These are phyloP conservation scores for Ormosia emarginata DNA, from an alignment of 306 rosid genomes.

Conservation along the genomic window DNA sequence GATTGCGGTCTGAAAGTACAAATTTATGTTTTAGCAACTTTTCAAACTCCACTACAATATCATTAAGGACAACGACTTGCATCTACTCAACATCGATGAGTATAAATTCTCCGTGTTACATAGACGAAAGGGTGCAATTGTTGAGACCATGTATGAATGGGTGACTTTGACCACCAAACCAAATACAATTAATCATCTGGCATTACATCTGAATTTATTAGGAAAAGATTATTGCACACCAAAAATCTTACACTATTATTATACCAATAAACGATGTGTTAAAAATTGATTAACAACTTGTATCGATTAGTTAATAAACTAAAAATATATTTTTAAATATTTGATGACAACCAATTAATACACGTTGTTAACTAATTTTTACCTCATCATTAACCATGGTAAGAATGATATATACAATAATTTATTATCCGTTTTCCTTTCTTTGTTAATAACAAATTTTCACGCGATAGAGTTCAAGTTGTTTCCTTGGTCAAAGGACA, in stretches of 20 bases:
- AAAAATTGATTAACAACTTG: too few species aligned
- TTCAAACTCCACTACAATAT: background rate
- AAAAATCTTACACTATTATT: too few species aligned
- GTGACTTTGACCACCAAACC: background rate
- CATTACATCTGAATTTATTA: background rate
- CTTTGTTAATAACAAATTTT: background rate
- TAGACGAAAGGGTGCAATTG: background rate
- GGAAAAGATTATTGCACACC: background rate
- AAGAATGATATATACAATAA: too few species aligned
- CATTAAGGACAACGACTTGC: background rate
- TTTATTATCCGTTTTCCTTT: background rate
- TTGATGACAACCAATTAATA: too few species aligned
- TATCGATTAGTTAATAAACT: too few species aligned
- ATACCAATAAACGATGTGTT: too few species aligned
- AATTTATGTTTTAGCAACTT: background rate
- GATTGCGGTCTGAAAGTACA: background rate
- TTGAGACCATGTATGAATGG: slow-evolving; percentile 1
- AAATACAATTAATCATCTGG: background rate
- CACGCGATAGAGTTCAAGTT: background rate
- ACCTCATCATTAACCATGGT: too few species aligned
- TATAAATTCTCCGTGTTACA: background rate
- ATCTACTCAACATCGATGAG: background rate
- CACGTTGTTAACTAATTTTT: too few species aligned
- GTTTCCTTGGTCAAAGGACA: slow-evolving; percentile 21
- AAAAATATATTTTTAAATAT: too few species aligned